Percentiles rank a stretch among this genome's conserved stretches.
phyloP scores from a whole-genome alignment of 148 eudicot genomes.

The Amaranthus cruentus region DNA sequence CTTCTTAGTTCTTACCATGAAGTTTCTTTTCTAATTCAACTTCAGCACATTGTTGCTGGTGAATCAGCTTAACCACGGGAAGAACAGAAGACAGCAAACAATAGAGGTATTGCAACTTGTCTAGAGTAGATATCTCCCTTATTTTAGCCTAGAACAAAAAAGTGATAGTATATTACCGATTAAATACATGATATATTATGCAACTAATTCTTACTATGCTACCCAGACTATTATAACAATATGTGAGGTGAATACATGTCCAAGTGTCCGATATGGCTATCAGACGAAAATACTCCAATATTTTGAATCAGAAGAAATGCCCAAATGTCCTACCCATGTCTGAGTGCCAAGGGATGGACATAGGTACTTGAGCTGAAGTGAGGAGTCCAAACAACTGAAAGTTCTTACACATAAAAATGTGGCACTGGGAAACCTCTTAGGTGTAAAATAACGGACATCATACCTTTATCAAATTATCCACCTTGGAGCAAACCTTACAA shows the following conservation, averaged over 20 bases:
- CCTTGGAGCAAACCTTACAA: constrained; percentile 80
- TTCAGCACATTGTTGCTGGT: constrained; percentile 79
- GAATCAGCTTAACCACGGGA: constrained; percentile 71
- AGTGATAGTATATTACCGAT: not conserved
- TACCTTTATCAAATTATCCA: constrained; percentile 85
- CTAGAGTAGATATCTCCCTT: constrained; percentile 67
- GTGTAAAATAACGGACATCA: constrained; percentile 3
- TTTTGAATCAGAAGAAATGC: no score
- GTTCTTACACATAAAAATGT: not conserved
- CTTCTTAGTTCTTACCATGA: constrained; percentile 49
- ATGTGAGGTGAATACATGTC: no score
- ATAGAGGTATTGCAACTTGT: constrained; percentile 83
- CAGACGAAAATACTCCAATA: no score
- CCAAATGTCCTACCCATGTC: no score
- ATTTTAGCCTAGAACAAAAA: constrained; percentile 57
- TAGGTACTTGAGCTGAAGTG: no score
- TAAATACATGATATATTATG: not conserved
- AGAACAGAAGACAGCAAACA: constrained; percentile 81
- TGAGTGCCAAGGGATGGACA: no score
- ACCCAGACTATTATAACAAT: no score
- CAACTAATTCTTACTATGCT: not conserved
- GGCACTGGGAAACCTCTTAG: not conserved
- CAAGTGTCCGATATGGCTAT: no score
- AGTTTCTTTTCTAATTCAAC: constrained; percentile 81
- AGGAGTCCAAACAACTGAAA: no score